Base-by-base conservation (phyloP, 1,139 yeast genomes). In the Scheffersomyces titani region DNA sequence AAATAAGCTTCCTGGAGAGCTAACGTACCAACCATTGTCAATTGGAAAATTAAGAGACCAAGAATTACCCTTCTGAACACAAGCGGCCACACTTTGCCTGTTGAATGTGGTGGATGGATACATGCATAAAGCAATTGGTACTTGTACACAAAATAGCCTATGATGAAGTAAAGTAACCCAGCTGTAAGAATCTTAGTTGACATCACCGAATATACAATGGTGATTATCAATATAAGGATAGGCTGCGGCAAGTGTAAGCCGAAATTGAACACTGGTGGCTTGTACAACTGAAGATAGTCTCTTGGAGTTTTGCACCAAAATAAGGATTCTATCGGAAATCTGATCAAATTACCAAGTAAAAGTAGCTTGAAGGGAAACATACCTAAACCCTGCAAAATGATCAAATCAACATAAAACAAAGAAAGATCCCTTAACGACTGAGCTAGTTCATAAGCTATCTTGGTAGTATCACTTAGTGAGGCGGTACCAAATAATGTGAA, bases 11-110 rank as follows among this genome's bases (percentile, higher is more conserved):
- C 87, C 64, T 91, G 86, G 18, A 89, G 81, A 1, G 90, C 94
- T 58, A 93, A 76, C 0, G 96, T 88, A 2, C 98, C 98, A 1
- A 93, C 92, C 92, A 92, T 92, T 18, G 97, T 91, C 57, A 93
- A 72, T 67, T 94, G 98, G 69, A 94, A 90, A 13, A 91, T 71
- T 19, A 88, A 71, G 49, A 90, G 70, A 0, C 97, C 97, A 51
- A 89, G 70, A 54, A 88, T 83, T 3, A 90, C 82, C 61, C 97
- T 77, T 61, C 96, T 80, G 70, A 87, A 86, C 3, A 91, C 88
- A 58, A 90, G 75, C 0, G 96, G 93, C 97, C 96, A 90, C 0
- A 90, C 93, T 65, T 88, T 87, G 3, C 97, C 97, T 0, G 96
- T 91, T 0, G 96, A 89, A 70, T 91, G 97, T 52, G 92, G 96